phyloP scores from a whole-genome alignment of 163 green algal species.

The Scenedesmus sp. region DNA sequence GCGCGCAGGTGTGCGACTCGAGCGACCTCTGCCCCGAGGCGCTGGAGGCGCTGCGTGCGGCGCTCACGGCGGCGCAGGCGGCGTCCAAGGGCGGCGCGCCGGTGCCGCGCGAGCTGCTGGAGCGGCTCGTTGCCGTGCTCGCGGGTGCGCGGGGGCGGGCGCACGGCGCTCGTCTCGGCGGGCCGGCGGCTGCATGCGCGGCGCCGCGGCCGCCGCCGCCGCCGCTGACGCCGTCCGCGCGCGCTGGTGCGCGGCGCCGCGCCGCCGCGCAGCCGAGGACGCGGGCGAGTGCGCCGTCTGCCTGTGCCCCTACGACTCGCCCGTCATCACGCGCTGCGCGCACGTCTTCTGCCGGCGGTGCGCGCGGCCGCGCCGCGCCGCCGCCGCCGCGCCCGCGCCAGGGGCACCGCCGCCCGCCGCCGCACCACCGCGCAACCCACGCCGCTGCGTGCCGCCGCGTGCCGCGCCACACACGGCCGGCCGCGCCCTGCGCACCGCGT shows the following conservation, averaged over 20 bases:
- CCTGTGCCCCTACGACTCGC: slow-evolving; percentile 48
- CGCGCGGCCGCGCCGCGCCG: too few relatives aligned
- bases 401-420: too few relatives aligned
- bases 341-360: slow-evolving; percentile 61
- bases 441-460: too few relatives aligned
- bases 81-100: slow-evolving; percentile 15
- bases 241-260: neutral
- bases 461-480: too few relatives aligned
- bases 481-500: too few relatives aligned
- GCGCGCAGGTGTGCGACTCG: slow-evolving; percentile 52
- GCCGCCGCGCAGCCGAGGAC: slow-evolving; percentile 22
- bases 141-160: neutral
- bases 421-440: too few relatives aligned
- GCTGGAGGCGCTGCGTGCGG: slow-evolving; percentile 15
- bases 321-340: slow-evolving; percentile 63
- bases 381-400: too few relatives aligned
- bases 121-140: slow-evolving; percentile 50
- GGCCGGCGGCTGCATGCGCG: neutral
- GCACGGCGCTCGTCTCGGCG: too few relatives aligned
- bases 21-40: slow-evolving; percentile 50
- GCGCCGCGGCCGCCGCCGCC: neutral
- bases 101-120: slow-evolving; percentile 43
- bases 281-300: slow-evolving; percentile 64
- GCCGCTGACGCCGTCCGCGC: neutral
- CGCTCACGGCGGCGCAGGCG: slow-evolving; percentile 26